Evolutionary conservation across 2,329 filamentous ascomycete genomes (phyloP).

Genomic region (Thelonectria discophora): DNA sequence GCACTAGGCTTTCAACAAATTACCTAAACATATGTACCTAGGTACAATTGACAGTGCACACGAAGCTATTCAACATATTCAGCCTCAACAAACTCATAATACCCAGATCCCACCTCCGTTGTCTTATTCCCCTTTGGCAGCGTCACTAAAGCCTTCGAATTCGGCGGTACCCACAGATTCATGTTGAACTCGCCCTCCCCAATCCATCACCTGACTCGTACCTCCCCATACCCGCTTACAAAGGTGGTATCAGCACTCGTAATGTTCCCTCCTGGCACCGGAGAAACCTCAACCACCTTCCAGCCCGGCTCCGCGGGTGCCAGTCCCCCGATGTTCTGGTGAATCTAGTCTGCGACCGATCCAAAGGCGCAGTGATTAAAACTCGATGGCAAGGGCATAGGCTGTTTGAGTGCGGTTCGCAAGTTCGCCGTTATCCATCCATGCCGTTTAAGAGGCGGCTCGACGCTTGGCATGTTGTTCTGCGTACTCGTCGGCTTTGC

Average conservation of each 20-base stretch:
- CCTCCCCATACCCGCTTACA: conserved; percentile 16
- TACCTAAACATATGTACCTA: no score
- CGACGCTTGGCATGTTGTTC: conserved; percentile 34
- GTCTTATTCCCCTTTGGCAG: conserved; percentile 11
- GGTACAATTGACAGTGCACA: no score
- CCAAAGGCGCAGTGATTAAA: conserved; percentile 63
- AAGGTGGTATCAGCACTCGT: conserved; percentile 14
- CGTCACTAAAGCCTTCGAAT: conserved; percentile 10
- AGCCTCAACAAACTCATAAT: no score
- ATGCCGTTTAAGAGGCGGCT: conserved; percentile 43
- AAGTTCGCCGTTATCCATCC: conserved; percentile 45
- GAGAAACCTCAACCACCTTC: conserved; percentile 48
- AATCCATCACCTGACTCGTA: conserved; percentile 16
- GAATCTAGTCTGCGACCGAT: conserved; percentile 58
- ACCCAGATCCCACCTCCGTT: conserved; percentile 14
- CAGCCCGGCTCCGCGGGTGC: conserved; percentile 52
- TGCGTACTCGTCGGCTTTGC: conserved; percentile 37
- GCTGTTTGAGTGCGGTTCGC: conserved; percentile 53
- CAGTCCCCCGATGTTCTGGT: conserved; percentile 54
- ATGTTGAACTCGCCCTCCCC: not conserved
- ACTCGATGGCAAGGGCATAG: conserved; percentile 49
- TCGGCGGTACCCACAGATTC: conserved; percentile 20
- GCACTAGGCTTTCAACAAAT: no score
- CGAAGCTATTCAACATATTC: no score
- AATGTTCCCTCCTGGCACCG: conserved; percentile 45